These are phyloP conservation scores for Fusarium sp. DNA, from an alignment of 2,329 filamentous ascomycete species.

Conservation along the genomic window DNA sequence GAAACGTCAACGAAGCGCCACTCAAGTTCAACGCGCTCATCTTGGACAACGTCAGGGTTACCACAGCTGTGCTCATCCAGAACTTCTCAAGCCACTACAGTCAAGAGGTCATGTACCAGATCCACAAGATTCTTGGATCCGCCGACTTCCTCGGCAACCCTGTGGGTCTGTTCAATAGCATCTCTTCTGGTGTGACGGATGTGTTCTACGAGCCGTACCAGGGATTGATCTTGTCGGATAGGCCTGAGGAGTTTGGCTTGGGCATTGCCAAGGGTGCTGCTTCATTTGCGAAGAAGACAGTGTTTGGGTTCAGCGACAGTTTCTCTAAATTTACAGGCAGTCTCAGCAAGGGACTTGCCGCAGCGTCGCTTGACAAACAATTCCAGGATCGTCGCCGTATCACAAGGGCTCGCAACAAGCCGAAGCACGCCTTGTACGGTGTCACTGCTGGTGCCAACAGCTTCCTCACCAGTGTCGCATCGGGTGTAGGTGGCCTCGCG, in stretches of 20 bases:
- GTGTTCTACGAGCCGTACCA: conserved; percentile 99
- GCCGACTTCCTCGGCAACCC: conserved; percentile 98
- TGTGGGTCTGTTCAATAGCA: conserved; percentile 97
- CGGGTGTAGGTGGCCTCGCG: conserved; percentile 91
- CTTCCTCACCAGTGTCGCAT: conserved; percentile 90
- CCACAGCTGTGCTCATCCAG: conserved; percentile 82
- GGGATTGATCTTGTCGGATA: conserved; percentile 94
- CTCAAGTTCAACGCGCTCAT: conserved; percentile 93
- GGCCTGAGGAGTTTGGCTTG: conserved; percentile 92
- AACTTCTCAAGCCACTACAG: conserved; percentile 96
- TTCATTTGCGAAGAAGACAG: conserved; percentile 98
- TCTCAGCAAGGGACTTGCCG: conserved; percentile 94
- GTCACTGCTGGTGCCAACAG: conserved; percentile 96
- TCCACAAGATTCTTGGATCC: conserved; percentile 96
- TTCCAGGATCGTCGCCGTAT: conserved; percentile 97
- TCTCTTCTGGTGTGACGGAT: conserved; percentile 95
- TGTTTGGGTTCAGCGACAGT: conserved; percentile 96
- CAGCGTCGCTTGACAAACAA: conserved; percentile 96
- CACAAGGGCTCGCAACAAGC: conserved; percentile 89
- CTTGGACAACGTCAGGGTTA: conserved; percentile 94
- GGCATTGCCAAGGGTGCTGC: conserved; percentile 97
- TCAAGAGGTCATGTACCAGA: conserved; percentile 93
- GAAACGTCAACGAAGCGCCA: conserved; percentile 98
- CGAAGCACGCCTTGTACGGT: conserved; percentile 96
- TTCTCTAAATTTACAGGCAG: conserved; percentile 98